Percentiles rank a stretch among this genome's conserved stretches.
These are phyloP conservation scores for Scleroderma citrinum DNA, from an alignment of 768 basidiomycete species.

Conservation along the genomic window DNA sequence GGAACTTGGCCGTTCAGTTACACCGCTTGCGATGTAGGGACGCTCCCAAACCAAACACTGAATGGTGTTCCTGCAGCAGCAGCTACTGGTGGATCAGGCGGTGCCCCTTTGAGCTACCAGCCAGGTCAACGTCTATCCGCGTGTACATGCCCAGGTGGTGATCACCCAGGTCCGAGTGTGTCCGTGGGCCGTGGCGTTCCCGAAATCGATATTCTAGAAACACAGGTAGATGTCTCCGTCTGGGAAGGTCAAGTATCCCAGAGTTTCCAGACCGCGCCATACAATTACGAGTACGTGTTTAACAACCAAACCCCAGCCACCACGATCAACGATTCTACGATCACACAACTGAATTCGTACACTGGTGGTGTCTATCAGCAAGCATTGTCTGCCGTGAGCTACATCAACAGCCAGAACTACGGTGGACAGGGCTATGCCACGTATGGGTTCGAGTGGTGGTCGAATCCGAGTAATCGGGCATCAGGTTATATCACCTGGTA, in stretches of 20 bases:
- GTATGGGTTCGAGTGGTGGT: constrained; percentile 80
- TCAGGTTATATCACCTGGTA: constrained; percentile 87
- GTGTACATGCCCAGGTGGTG: constrained; percentile 80
- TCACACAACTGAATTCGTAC: constrained; percentile 60
- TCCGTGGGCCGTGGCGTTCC: constrained; percentile 70
- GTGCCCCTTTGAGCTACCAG: constrained; percentile 60
- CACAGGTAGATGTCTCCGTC: constrained; percentile 52
- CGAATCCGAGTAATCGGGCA: constrained; percentile 55
- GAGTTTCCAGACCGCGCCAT: constrained; percentile 76
- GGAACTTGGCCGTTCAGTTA: constrained; percentile 79
- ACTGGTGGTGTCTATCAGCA: constrained; percentile 70
- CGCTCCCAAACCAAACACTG: constrained; percentile 74
- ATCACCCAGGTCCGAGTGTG: constrained; percentile 80
- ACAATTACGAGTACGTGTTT: constrained; percentile 63
- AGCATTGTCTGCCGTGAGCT: constrained; percentile 61
- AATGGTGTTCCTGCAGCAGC: constrained; percentile 56
- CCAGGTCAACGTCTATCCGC: constrained; percentile 84
- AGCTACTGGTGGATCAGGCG: constrained; percentile 44
- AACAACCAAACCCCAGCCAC: constrained; percentile 47
- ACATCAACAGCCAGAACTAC: constrained; percentile 52
- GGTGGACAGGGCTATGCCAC: constrained; percentile 46
- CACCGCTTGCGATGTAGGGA: constrained; percentile 80
- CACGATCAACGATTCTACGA: constrained; percentile 43
- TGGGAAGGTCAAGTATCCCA: constrained; percentile 70
- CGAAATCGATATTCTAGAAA: constrained; percentile 91